phyloP scores from a whole-genome alignment of 1,284 basidiomycete genomes.

The Inonotus hispidus region DNA sequence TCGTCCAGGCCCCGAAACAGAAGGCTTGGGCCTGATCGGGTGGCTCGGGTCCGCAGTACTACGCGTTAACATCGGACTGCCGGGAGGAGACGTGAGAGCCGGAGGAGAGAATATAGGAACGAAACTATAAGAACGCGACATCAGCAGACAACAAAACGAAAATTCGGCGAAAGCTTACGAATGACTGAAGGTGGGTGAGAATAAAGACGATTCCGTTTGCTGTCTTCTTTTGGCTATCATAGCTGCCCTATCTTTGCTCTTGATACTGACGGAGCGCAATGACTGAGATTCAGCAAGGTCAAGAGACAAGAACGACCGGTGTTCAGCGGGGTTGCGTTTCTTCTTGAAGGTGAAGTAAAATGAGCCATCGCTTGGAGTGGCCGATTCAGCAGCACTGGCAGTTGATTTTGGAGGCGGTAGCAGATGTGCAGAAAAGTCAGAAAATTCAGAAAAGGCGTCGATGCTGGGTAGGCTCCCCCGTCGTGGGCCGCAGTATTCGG shows the following conservation, averaged over 20 bases:
- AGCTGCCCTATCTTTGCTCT: slow-evolving; percentile 25
- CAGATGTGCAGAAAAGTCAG: slow-evolving; percentile 20
- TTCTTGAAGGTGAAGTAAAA: slow-evolving; percentile 50
- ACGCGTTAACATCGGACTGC: slow-evolving; percentile 7
- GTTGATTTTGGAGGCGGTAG: slow-evolving; percentile 27
- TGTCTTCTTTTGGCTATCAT: slow-evolving; percentile 1
- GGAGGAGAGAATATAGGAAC: slow-evolving; percentile 12
- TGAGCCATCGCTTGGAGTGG: slow-evolving; percentile 23
- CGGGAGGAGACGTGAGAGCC: slow-evolving; percentile 1
- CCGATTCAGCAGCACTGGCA: slow-evolving; percentile 22
- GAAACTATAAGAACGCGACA: background rate
- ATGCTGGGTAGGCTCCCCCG: slow-evolving; percentile 41
- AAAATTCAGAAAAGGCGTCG: slow-evolving; percentile 21
- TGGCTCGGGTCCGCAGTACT: slow-evolving; percentile 7
- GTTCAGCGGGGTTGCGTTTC: slow-evolving; percentile 33
- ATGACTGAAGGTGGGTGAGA: slow-evolving; percentile 3
- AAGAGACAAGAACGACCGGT: slow-evolving; percentile 51
- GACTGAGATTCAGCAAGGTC: slow-evolving; percentile 55
- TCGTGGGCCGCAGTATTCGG: slow-evolving; percentile 27
- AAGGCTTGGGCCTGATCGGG: background rate
- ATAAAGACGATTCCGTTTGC: background rate
- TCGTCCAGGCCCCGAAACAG: slow-evolving; percentile 1
- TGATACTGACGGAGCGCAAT: slow-evolving; percentile 36
- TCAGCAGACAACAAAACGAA: background rate
- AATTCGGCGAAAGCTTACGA: slow-evolving; percentile 1